Evolutionary conservation across 2,329 filamentous ascomycete genomes (phyloP).

Genomic region (Penicillium sp.): DNA sequence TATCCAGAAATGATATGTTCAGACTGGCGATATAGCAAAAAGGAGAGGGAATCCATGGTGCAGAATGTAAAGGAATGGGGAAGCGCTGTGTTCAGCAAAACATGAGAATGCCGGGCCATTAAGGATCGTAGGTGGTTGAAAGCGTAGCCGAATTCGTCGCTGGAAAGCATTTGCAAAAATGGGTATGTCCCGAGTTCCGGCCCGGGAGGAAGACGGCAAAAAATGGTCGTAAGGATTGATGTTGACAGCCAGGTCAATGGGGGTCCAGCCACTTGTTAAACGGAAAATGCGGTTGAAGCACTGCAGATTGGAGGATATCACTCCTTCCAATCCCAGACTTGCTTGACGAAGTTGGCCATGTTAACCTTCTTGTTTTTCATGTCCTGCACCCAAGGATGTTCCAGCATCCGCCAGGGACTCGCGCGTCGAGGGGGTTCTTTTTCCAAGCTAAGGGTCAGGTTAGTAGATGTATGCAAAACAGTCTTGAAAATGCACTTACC

Average conservation of each 20-base stretch:
- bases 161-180: slow-evolving; percentile 6
- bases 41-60: slow-evolving; percentile 10
- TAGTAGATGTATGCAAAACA: slow-evolving; percentile 12
- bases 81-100: neutral
- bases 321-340: slow-evolving; percentile 96
- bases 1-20: slow-evolving; percentile 19
- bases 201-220: slow-evolving; percentile 13
- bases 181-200: slow-evolving; percentile 27
- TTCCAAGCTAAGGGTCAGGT: slow-evolving; percentile 68
- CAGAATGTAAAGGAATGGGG: slow-evolving; percentile 17
- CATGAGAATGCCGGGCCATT: slow-evolving; percentile 16
- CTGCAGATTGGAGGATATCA: slow-evolving; percentile 31
- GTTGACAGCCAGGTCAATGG: slow-evolving; percentile 33
- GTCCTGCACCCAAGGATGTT: slow-evolving; percentile 98
- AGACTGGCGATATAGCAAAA: slow-evolving; percentile 12
- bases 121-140: slow-evolving; percentile 23
- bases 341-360: slow-evolving; percentile 89
- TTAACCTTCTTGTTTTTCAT: slow-evolving; percentile 97
- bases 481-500: slow-evolving; percentile 57
- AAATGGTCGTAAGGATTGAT: slow-evolving; percentile 13
- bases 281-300: slow-evolving; percentile 5
- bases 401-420: slow-evolving; percentile 97
- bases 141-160: slow-evolving; percentile 17
- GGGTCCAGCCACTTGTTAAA: slow-evolving; percentile 28
- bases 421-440: slow-evolving; percentile 86